Percentiles rank a stretch among this genome's conserved stretches.
These are phyloP conservation scores for Mariannaea sp. DNA, from an alignment of 2,329 filamentous ascomycete species.

Conservation along the genomic window DNA sequence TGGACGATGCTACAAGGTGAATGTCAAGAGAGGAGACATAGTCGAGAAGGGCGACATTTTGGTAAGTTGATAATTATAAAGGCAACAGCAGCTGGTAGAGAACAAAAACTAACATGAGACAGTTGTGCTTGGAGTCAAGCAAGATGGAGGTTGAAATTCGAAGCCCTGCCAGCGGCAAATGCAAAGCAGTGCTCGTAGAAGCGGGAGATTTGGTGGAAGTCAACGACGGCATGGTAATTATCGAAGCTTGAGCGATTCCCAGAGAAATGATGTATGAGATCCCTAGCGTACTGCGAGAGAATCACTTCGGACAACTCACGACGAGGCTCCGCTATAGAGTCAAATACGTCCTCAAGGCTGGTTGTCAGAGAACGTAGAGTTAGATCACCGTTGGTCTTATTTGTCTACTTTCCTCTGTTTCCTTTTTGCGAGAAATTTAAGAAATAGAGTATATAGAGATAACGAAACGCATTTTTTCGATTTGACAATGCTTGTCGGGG, in stretches of 20 bases:
- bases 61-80: constrained; percentile 24
- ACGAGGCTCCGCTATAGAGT: not conserved
- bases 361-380: no score
- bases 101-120: constrained; percentile 1
- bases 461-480: no score
- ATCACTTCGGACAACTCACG: not conserved
- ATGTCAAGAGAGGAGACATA: constrained; percentile 32
- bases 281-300: not conserved
- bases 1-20: constrained; percentile 42
- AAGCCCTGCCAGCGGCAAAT: constrained; percentile 37
- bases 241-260: constrained; percentile 16
- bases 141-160: constrained; percentile 46
- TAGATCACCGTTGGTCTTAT: no score
- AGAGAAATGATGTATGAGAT: not conserved
- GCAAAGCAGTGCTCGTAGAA: constrained; percentile 33
- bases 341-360: no score
- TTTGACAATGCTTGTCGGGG: no score
- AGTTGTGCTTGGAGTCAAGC: constrained; percentile 44
- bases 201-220: constrained; percentile 40
- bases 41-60: constrained; percentile 39
- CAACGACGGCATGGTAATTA: constrained; percentile 36
- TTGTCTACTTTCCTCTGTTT: no score
- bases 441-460: no score
- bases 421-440: no score
- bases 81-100: not conserved